A percentile compares a stretch with the other conserved stretches of the same genome.
Evolutionary conservation across 208 protist genomes (phyloP).

Genomic region (Leptomonas pyrrhocoris): DNA sequence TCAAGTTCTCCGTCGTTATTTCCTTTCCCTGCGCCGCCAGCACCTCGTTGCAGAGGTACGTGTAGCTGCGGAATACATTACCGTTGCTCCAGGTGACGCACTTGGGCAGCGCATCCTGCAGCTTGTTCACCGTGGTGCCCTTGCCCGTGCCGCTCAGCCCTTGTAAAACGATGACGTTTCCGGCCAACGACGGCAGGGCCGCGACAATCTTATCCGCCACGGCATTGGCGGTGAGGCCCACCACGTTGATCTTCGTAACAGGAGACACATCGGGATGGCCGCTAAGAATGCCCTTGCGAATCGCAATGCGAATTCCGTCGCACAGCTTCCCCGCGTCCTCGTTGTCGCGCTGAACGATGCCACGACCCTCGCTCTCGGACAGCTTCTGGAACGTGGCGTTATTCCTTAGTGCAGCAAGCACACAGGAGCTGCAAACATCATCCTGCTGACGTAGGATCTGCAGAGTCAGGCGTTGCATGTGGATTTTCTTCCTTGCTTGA

Average conservation of each 20-base stretch:
- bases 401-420: slow-evolving; percentile 58
- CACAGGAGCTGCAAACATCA: slow-evolving; percentile 74
- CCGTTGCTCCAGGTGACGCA: slow-evolving; percentile 93
- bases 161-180: slow-evolving; percentile 89
- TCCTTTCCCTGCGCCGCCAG: slow-evolving; percentile 51
- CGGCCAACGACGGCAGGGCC: slow-evolving; percentile 57
- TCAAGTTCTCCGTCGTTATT: slow-evolving; percentile 56
- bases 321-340: slow-evolving; percentile 90
- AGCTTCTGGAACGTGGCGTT: slow-evolving; percentile 63
- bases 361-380: slow-evolving; percentile 62
- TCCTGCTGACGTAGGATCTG: slow-evolving; percentile 79
- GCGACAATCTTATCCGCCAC: slow-evolving; percentile 76
- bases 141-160: slow-evolving; percentile 92
- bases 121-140: slow-evolving; percentile 85
- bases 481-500: not conserved
- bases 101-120: slow-evolving; percentile 70
- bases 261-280: slow-evolving; percentile 39
- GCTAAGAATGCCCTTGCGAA: slow-evolving; percentile 73
- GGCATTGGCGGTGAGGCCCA: slow-evolving; percentile 73
- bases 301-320: slow-evolving; percentile 80
- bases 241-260: slow-evolving; percentile 67
- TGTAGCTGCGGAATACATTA: slow-evolving; percentile 93
- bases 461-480: slow-evolving; percentile 40
- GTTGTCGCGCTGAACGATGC: slow-evolving; percentile 79
- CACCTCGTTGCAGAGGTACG: slow-evolving; percentile 73